Base-by-base conservation (phyloP, 257 asterid genomes). In the Prunella vulgaris region DNA sequence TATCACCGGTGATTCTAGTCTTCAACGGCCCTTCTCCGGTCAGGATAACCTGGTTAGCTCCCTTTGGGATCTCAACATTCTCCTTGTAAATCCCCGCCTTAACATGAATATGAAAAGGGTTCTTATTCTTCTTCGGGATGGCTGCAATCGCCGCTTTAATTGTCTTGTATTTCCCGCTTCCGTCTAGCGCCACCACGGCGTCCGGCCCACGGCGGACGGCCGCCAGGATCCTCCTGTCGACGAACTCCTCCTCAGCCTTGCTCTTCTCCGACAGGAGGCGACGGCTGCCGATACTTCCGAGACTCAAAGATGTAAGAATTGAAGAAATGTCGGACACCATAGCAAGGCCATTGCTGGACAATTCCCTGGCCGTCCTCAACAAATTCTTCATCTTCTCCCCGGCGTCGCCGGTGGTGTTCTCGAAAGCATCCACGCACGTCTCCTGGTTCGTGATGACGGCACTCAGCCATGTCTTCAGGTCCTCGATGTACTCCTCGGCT, bases 341-440 rank as follows among this genome's bases (percentile, higher is more conserved):
- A 0, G 92, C 93, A 1, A 90, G 78, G 0, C 85, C 88, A 20
- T 90, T 90, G 83, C 95, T 90, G 2, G 95, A 72, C 6, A 90
- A 68, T 25, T 88, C 85, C 38, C 73, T 51, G 0, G 88, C 76
- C 1, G 80, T 80, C 5, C 69, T 79, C 69, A 88, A n/a, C 4
- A 88, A 10, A 0, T 49, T 17, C 78, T 79, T 86, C 97, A 90
- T 88, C 74, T 85, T 88, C 64, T 86, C 84, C 0, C 90, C 95
- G 0, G 88, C 60, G 33, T 82, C 89, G 1, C 84, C 90, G 2
- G 82, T 88, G 28, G 92, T 86, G 59, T 88, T 84, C 66, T 89
- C 83, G 32, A 89, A 92, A 10, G 87, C 96, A 56, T 89, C 96
- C 15, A 83, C 52, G 76, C 98, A 92, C 0, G 96, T 89, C 48